Percentiles rank a stretch among this genome's conserved stretches.
phyloP scores from a whole-genome alignment of 1,284 basidiomycete genomes.

The Abortiporus biennis region DNA sequence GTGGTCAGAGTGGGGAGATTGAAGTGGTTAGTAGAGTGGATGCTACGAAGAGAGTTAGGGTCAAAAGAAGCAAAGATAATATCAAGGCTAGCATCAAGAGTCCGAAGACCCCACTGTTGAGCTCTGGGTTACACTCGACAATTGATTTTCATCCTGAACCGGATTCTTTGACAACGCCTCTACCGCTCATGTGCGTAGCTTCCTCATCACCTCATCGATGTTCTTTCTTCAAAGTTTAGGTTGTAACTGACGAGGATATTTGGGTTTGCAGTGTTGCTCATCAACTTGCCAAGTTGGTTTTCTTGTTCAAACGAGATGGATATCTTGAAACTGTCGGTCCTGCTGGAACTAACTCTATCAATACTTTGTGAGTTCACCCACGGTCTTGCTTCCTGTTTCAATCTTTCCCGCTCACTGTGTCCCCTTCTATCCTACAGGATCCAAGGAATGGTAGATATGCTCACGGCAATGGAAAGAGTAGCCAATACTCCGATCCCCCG shows the following conservation, averaged over 20 bases:
- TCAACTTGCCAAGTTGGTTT: slow-evolving; percentile 65
- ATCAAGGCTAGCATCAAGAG: slow-evolving; percentile 21
- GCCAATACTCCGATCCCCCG: slow-evolving; percentile 79
- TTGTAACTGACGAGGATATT: no score
- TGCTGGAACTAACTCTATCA: slow-evolving; percentile 76
- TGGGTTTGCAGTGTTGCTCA: slow-evolving; percentile 59
- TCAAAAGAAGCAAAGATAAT: slow-evolving; percentile 59
- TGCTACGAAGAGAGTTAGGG: slow-evolving; percentile 63
- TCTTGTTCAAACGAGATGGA: slow-evolving; percentile 72
- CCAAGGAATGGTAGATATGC: slow-evolving; percentile 76
- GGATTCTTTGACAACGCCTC: slow-evolving; percentile 52
- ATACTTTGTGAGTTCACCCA: slow-evolving; percentile 40
- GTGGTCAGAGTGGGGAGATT: slow-evolving; percentile 4
- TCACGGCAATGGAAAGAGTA: slow-evolving; percentile 81
- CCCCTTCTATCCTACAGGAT: slow-evolving; percentile 53
- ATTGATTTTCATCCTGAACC: slow-evolving; percentile 56
- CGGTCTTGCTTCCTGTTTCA: background rate
- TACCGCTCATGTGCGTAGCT: slow-evolving; percentile 74
- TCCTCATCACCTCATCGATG: background rate
- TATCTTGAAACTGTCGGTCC: slow-evolving; percentile 81
- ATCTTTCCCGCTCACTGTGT: slow-evolving; percentile 1
- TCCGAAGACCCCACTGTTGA: slow-evolving; percentile 53
- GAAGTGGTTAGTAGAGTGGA: slow-evolving; percentile 28
- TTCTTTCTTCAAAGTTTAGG: slow-evolving; percentile 10
- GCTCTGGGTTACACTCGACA: slow-evolving; percentile 40